Base-by-base conservation (phyloP, 2,329 filamentous ascomycete genomes). In the Aspergillus fumigatus region DNA sequence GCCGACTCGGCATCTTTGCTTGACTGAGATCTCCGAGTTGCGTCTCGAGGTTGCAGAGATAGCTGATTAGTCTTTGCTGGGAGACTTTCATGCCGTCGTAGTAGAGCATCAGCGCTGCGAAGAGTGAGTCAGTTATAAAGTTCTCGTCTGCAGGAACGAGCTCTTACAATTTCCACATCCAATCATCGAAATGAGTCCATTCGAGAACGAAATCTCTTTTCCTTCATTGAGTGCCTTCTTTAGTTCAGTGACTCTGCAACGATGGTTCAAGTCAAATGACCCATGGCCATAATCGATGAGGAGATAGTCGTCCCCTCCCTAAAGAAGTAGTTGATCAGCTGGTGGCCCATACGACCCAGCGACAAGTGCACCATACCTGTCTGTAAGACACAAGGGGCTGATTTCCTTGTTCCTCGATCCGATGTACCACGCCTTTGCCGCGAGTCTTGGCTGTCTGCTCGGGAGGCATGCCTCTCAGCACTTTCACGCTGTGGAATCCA, bases 211-310 rank as follows among this genome's bases (percentile, higher is more conserved):
- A 9, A 77, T 74, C 11, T 70, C 66, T 1, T 59, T 68, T 21
- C 58, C 61, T 58, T 74, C 66, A 29, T 62, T 60, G n/a, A 84
- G 63, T 5, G 76, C 74, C 48, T 79, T 78, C 52, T 82, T 80
- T 2, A 84, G 72, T 0, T 80, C 80, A 2, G 80, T 83, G 17
- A 81, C 79, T 48, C 82, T 75, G 65, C 81, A 84, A 26, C 80
- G 74, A 67, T 84, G 77, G 65, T 85, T 83, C 55, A 86, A 72
- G 57, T 86, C 77, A 58, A 84, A 83, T 1, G 74, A 69, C 19
- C 82, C 82, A 35, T 81, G 71, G 23, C 83, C 83, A 56, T 84
- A 85, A 58, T 86, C 83, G 11, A 86, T 73, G 8, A 86, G 70
- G 2, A 86, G 61, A 57, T 82, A 81, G 53, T 84, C 80, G 53